Evolutionary conservation across 495 filamentous ascomycete genomes (phyloP).

Genomic region (Stereocaulon alpinum): DNA sequence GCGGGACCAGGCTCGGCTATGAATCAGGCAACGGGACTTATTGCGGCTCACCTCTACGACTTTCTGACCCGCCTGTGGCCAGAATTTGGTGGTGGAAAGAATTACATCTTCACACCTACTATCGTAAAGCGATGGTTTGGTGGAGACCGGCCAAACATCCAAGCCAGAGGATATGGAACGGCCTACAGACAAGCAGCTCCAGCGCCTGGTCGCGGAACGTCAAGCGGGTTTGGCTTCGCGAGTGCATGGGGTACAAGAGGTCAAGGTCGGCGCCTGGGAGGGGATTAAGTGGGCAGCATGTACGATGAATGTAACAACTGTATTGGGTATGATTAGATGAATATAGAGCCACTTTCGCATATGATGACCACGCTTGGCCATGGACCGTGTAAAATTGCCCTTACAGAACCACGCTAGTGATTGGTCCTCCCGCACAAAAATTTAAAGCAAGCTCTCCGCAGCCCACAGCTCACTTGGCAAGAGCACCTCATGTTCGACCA

Average conservation of each 20-base stretch:
- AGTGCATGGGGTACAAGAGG: slow-evolving; percentile 56
- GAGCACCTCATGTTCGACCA: neutral
- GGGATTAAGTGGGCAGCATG: slow-evolving; percentile 23
- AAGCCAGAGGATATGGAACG: slow-evolving; percentile 49
- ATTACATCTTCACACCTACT: slow-evolving; percentile 56
- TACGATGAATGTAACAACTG: neutral
- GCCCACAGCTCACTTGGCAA: neutral
- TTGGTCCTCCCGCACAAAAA: slow-evolving; percentile 22
- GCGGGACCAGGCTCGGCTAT: slow-evolving; percentile 37
- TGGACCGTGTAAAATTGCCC: neutral
- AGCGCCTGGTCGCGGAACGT: slow-evolving; percentile 24
- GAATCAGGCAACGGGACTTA: slow-evolving; percentile 54
- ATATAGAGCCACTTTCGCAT: neutral
- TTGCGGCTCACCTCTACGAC: slow-evolving; percentile 77
- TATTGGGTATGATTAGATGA: neutral
- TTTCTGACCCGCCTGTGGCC: slow-evolving; percentile 78
- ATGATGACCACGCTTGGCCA: neutral
- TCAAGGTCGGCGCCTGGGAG: slow-evolving; percentile 57
- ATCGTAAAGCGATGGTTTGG: slow-evolving; percentile 55
- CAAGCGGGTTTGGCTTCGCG: slow-evolving; percentile 30
- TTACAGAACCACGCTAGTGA: neutral
- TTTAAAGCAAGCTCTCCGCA: slow-evolving; percentile 16
- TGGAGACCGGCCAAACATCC: slow-evolving; percentile 29
- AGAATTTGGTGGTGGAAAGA: slow-evolving; percentile 66
- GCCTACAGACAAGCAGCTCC: slow-evolving; percentile 31